Evolutionary conservation across 805 yeast genomes (phyloP), one percentile per base, ranked within the genome.

Genomic region (Geotrichum ghanense): DNA sequence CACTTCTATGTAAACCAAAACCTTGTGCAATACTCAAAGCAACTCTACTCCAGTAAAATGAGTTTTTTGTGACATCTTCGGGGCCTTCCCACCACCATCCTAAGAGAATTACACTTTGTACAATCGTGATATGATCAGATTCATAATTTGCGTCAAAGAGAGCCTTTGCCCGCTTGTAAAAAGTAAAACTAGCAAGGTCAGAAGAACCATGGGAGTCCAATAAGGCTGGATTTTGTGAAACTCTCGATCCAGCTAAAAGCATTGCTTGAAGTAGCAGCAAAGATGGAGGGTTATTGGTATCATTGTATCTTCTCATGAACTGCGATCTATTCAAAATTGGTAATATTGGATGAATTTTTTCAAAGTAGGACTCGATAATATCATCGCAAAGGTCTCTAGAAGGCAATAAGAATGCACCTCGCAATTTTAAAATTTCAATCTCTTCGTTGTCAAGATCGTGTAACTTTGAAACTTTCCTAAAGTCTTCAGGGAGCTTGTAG

Each of bases 41-140:
- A 9, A 78, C 73, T 44, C 85, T 70, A 9, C 81, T 73, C 86
- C 87, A 79, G 60, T 79, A 79, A 56, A 74, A 77, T 2, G 79
- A 74, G 58, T 79, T 81, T 45, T 79, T 75, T 23, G 83, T 71
- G 31, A 78, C 79, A 53, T 76, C 79, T 52, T 81, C 81, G 7
- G 83, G 83, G 2, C 84, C 80, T 52, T 80, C 89, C 79, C 87
- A 79, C 62, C 78, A 80, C 55, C 79, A 73, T 0, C 83, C 81
- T 50, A 84, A 70, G 23, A 83, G 62, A 20, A 78, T 61, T 34
- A 81, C 65, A 0, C 87, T 71, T 56, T 81, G 88, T 6, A 83
- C 69, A 21, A 80, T 63, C 3, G 75, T 64, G 1, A 80, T 67
- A 1, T 83, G 76, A 55, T 83, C 87, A 25, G 71, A 64, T 62